A percentile compares a stretch with the other conserved stretches of the same genome.
Evolutionary conservation across 2,329 filamentous ascomycete genomes (phyloP).

Genomic region (Metarhizium humberi): DNA sequence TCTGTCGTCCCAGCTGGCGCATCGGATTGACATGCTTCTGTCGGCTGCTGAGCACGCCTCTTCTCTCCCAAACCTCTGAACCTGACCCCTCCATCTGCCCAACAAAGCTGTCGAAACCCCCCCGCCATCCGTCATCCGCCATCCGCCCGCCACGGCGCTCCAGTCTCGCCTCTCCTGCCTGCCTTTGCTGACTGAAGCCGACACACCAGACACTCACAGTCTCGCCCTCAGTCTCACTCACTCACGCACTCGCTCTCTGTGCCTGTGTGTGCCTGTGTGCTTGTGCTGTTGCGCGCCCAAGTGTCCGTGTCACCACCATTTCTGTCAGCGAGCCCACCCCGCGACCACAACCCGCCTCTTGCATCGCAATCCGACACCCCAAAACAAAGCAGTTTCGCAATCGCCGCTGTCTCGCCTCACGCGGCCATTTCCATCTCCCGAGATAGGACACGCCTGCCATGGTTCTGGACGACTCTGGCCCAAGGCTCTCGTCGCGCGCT

Average conservation of each 20-base stretch:
- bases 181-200: not conserved
- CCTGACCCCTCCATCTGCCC: constrained; percentile 10
- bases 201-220: not conserved
- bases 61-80: constrained; percentile 10
- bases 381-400: not conserved
- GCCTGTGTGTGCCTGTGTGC: not conserved
- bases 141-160: not conserved
- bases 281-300: not conserved
- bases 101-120: constrained; percentile 2
- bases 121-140: not conserved
- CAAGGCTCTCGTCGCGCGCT: constrained; percentile 22
- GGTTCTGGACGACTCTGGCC: constrained; percentile 31
- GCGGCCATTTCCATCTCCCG: not conserved
- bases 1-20: constrained; percentile 10
- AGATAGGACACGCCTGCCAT: constrained; percentile 17
- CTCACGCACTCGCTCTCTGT: not conserved
- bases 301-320: not conserved
- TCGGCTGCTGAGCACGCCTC: constrained; percentile 16
- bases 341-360: constrained; percentile 5
- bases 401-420: not conserved
- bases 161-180: not conserved
- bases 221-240: not conserved
- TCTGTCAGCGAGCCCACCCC: constrained; percentile 3
- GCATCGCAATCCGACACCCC: not conserved
- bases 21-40: constrained; percentile 18